Evolutionary conservation across 1,139 yeast genomes (phyloP).

Genomic region (Saccharomyces hybrid): DNA sequence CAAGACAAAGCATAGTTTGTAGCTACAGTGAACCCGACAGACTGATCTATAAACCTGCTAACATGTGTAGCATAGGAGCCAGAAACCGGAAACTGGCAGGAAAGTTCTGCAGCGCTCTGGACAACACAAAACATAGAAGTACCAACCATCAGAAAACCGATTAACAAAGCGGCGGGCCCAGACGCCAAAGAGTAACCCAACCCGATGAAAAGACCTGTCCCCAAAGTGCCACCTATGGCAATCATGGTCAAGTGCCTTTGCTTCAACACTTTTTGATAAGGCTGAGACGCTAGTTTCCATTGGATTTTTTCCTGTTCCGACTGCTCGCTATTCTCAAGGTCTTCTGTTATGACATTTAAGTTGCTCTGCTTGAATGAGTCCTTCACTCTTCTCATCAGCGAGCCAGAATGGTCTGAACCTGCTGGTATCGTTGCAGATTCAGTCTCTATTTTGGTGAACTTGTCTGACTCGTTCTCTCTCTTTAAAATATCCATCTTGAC

Average conservation of each 20-base stretch:
- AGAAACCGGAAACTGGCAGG: constrained; percentile 59
- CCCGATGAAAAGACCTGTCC: constrained; percentile 59
- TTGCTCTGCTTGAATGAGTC: background rate
- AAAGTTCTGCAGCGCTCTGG: constrained; percentile 63
- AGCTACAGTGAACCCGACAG: constrained; percentile 71
- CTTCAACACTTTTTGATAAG: constrained; percentile 56
- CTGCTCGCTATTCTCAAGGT: constrained; percentile 43
- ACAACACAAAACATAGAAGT: constrained; percentile 57
- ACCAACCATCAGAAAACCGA: constrained; percentile 49
- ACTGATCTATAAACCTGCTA: constrained; percentile 58
- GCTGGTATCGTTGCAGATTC: background rate
- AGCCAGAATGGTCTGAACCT: background rate
- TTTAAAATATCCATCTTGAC: background rate
- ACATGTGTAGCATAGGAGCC: constrained; percentile 68
- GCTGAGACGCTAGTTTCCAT: constrained; percentile 58
- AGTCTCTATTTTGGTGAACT: background rate
- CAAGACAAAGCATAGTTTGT: constrained; percentile 67
- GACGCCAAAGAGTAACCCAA: constrained; percentile 53
- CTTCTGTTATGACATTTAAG: background rate
- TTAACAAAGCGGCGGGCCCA: constrained; percentile 57
- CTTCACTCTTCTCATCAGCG: background rate
- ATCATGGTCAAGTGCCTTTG: constrained; percentile 63
- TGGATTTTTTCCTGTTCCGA: constrained; percentile 65
- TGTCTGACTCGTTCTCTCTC: background rate
- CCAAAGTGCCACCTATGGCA: constrained; percentile 59